phyloP scores from a whole-genome alignment of 352 stramenopile genomes.

The Pythium rishiriense region DNA sequence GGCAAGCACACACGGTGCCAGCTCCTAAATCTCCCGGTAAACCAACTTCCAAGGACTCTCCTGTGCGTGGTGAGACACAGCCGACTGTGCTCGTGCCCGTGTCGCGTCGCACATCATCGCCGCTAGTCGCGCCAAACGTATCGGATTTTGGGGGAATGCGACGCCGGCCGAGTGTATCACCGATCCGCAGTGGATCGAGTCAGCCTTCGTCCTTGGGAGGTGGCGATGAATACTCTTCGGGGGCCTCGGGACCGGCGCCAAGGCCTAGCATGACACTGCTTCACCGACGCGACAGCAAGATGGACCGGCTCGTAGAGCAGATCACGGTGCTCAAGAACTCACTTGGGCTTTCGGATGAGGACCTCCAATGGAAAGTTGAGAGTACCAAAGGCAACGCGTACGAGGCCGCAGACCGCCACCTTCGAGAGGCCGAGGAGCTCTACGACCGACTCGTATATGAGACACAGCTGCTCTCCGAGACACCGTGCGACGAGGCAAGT shows the following conservation, averaged over 20 bases:
- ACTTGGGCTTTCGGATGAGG: slow-evolving; percentile 72
- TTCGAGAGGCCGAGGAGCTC: slow-evolving; percentile 57
- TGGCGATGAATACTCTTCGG: not conserved
- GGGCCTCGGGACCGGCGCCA: not conserved
- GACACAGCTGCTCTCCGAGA: slow-evolving; percentile 51
- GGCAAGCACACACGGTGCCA: not conserved
- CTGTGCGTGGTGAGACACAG: slow-evolving; percentile 7
- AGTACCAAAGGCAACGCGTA: slow-evolving; percentile 75
- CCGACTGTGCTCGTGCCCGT: slow-evolving; percentile 55
- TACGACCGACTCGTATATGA: slow-evolving; percentile 74
- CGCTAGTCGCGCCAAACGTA: slow-evolving; percentile 35
- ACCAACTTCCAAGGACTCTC: slow-evolving; percentile 9
- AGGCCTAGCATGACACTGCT: slow-evolving; percentile 14
- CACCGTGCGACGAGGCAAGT: slow-evolving; percentile 58
- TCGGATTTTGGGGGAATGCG: slow-evolving; percentile 37
- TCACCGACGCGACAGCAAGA: slow-evolving; percentile 50
- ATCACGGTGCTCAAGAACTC: slow-evolving; percentile 73
- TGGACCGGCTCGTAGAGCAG: slow-evolving; percentile 70
- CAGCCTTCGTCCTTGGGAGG: not conserved
- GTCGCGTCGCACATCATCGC: slow-evolving; percentile 58
- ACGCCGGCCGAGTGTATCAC: slow-evolving; percentile 53
- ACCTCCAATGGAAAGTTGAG: slow-evolving; percentile 80
- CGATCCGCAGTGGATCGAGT: slow-evolving; percentile 31
- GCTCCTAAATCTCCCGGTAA: slow-evolving; percentile 13
- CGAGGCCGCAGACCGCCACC: slow-evolving; percentile 52